Evolutionary conservation across 2,329 filamentous ascomycete species (phyloP), one percentile per base, ranked within the genome.

Genomic region (Xylaria sp.): DNA sequence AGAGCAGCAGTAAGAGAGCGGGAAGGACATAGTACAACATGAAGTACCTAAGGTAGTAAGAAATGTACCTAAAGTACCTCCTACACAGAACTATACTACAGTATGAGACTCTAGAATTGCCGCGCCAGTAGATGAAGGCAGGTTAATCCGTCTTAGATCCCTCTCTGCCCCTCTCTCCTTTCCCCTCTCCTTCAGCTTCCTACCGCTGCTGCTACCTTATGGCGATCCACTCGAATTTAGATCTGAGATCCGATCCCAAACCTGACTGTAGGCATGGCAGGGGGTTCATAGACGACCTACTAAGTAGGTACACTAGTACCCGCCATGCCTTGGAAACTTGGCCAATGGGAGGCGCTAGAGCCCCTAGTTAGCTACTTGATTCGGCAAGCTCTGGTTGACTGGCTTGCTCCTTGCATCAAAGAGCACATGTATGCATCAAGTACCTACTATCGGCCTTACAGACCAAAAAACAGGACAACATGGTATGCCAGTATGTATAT

Each of bases 291-390:
- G n/a, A n/a, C n/a, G n/a, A n/a, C n/a, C n/a, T n/a, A n/a, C n/a
- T n/a, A n/a, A n/a, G n/a, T n/a, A n/a, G n/a, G n/a, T n/a, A n/a
- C n/a, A n/a, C 42, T 47, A 47, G 42, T 21, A 10, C n/a, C 42
- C 10, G 18, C 18, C 42, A 21, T 10, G 42, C 21, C 21, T 23
- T 48, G 44, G 18, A 27, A 18, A 12, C 16, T 29, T n/a, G 47
- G 42, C 71, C 62, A 73, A 73, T 72, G 37, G 65, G 37, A 69
- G 6, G 23, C 4, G 16, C 42, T 10, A 32, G 13, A 50, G 40
- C 55, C 55, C 66, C 64, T 69, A 59, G 40, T 59, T 58, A 62
- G 57, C 66, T 67, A 50, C 71, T 70, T 66, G 70, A 69, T 72
- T 68, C 53, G 70, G 69, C 21, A 71, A 69, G 40, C 35, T 32